Evolutionary conservation across 805 yeast genomes (phyloP).

Genomic region (Kregervanrija fluxuum): DNA sequence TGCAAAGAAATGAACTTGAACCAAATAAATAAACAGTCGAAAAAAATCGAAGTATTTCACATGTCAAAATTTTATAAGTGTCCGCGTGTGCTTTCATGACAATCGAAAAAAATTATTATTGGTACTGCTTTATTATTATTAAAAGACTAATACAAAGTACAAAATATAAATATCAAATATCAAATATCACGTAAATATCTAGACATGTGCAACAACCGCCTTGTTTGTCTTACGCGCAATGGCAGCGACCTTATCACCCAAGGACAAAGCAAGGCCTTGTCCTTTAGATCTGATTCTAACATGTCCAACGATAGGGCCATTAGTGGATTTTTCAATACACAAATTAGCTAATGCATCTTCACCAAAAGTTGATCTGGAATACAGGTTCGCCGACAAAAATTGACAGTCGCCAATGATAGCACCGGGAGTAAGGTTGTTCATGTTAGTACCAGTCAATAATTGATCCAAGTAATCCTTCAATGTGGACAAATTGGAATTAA

Average conservation of each 20-base stretch:
- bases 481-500: constrained; percentile 58
- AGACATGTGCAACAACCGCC: constrained; percentile 23
- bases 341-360: constrained; percentile 96
- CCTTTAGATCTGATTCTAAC: constrained; percentile 96
- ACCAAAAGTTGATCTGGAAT: constrained; percentile 88
- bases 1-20: no score
- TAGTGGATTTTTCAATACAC: constrained; percentile 76
- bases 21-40: no score
- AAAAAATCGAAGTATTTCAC: no score
- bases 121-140: no score
- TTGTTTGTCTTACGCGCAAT: constrained; percentile 55
- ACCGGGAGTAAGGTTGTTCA: constrained; percentile 89
- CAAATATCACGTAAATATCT: neutral
- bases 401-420: constrained; percentile 87
- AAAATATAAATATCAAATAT: neutral
- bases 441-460: constrained; percentile 77
- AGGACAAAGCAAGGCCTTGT: constrained; percentile 89
- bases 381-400: constrained; percentile 89
- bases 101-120: no score
- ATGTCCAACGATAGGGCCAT: constrained; percentile 81
- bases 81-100: no score
- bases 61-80: no score
- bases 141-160: neutral
- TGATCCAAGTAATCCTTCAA: constrained; percentile 74
- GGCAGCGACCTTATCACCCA: constrained; percentile 90